phyloP scores from a whole-genome alignment of 441 rosid genomes.

The Pelargonium exstipulatum region DNA sequence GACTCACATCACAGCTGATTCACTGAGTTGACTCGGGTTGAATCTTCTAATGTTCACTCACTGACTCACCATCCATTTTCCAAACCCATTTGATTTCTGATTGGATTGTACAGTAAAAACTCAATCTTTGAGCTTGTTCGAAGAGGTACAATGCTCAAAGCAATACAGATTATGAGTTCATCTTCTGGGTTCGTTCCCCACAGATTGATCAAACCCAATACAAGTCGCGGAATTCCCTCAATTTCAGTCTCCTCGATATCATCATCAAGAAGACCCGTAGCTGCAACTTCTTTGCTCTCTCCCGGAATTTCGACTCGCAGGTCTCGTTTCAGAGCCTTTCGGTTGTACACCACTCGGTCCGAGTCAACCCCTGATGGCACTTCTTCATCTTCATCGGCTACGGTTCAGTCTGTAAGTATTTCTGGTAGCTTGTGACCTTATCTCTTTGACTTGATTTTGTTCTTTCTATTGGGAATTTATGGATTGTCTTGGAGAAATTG shows the following conservation, averaged over 20 bases:
- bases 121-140: neutral
- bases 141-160: constrained; percentile 53
- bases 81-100: neutral
- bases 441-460: constrained; percentile 8
- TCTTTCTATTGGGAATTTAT: neutral
- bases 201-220: constrained; percentile 43
- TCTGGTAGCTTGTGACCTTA: constrained; percentile 13
- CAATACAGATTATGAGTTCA: constrained; percentile 62
- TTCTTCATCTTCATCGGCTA: constrained; percentile 30
- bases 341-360: constrained; percentile 39
- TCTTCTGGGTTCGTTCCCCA: constrained; percentile 52
- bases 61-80: neutral
- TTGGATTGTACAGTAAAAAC: neutral
- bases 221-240: constrained; percentile 28
- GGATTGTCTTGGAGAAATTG: neutral
- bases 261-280: constrained; percentile 19
- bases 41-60: neutral
- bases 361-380: constrained; percentile 44
- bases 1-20: too few relatives aligned
- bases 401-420: constrained; percentile 54
- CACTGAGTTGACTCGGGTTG: too few relatives aligned
- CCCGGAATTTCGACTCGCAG: constrained; percentile 26
- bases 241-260: constrained; percentile 27
- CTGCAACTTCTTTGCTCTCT: constrained; percentile 9
- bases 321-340: constrained; percentile 29